phyloP scores from a whole-genome alignment of 371 early-diverging fungal species.

The Rhizopus arrhizus region DNA sequence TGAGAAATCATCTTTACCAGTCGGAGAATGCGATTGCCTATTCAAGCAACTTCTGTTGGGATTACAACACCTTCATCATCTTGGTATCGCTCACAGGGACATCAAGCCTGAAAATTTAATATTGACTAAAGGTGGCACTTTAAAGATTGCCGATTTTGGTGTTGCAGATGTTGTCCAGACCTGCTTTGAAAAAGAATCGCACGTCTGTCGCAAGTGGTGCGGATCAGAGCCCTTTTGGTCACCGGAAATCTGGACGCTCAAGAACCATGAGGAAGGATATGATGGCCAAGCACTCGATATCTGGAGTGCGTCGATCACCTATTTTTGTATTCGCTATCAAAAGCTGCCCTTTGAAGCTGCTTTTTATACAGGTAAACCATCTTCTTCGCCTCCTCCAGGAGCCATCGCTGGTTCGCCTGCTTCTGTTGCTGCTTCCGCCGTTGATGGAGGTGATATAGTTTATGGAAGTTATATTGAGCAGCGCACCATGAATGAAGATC shows the following conservation, averaged over 20 bases:
- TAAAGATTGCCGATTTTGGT: conserved; percentile 99
- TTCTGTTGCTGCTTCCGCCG: conserved; percentile 32
- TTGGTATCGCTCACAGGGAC: conserved; percentile 89
- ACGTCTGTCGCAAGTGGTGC: conserved; percentile 76
- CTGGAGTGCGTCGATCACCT: conserved; percentile 86
- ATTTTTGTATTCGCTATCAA: conserved; percentile 77
- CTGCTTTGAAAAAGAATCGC: conserved; percentile 70
- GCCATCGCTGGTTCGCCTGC: conserved; percentile 53
- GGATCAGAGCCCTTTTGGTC: conserved; percentile 92
- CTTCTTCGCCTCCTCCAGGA: conserved; percentile 44
- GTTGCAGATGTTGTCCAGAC: conserved; percentile 89
- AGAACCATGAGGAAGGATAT: conserved; percentile 61
- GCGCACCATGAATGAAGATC: conserved; percentile 6
- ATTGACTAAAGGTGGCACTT: conserved; percentile 73
- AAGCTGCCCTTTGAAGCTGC: conserved; percentile 60
- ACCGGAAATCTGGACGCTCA: conserved; percentile 72
- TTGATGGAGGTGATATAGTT: conserved; percentile 40
- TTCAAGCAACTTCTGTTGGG: conserved; percentile 93
- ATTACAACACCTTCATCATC: conserved; percentile 92
- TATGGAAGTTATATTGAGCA: conserved; percentile 35
- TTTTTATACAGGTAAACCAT: conserved; percentile 63
- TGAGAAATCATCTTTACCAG: conserved; percentile 38
- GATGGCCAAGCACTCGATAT: conserved; percentile 81
- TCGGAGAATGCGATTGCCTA: conserved; percentile 53
- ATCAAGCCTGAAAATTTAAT: conserved; percentile 94